Base-by-base conservation (phyloP, 2,329 filamentous ascomycete species). In the Penicillium sp. region DNA sequence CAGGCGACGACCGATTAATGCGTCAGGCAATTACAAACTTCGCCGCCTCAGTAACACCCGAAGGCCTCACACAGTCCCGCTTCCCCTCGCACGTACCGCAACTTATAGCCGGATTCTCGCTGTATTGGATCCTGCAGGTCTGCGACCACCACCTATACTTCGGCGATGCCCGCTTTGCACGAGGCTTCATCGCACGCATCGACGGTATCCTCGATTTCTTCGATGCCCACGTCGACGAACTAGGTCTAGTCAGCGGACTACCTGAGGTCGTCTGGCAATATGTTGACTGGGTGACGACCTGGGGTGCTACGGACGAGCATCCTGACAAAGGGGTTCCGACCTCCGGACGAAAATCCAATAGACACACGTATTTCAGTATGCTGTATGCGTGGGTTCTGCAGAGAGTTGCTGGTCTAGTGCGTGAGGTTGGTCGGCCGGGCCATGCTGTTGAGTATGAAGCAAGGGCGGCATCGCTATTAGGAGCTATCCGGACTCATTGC, bases 321-420 rank as follows among this genome's bases (percentile, higher is more conserved):
- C 69, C 66, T 0, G 71, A 74, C 32, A 74, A 74, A 44, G 76
- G 76, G 4, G 74, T 78, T 0, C 76, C 76, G 0, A 72, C 72
- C 0, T 71, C 74, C 0, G 75, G 72, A 4, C 62, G 72, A 9
- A 62, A 61, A 13, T 69, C 72, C 2, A 76, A 76, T 46, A 52
- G 69, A 4, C 73, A 75, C 40, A 76, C 76, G 0, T 78, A 77
- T 53, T 73, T 73, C 57, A 78, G 70, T 48, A 61, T 75, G 64
- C 61, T 78, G 0, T 78, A 76, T 49, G 73, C 73, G 0, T 75
- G 72, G 44, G 68, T 69, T 0, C 62, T 79, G 0, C 64, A 68
- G 4, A 62, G 70, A 29, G 70, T 69, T 0, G 74, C 76, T 0
- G 10, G 44, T 1, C 66, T 79, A 0, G 49, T 72, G 4, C 64